Evolutionary conservation across 345 rosid genomes (phyloP), one percentile per base, ranked within the genome.

Genomic region (Gossypium raimondii): DNA sequence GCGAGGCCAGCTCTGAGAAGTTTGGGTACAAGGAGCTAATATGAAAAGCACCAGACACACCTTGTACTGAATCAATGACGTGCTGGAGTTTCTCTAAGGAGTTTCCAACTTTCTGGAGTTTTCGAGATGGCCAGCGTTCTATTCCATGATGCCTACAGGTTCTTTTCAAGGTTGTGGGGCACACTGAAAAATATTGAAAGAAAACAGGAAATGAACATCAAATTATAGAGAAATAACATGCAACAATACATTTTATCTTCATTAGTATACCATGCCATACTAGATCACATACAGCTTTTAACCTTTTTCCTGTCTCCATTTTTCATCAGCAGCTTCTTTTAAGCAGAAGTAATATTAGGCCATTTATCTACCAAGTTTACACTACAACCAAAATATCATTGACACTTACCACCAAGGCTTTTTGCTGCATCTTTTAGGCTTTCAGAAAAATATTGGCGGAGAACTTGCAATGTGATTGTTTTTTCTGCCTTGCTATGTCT

Each of bases 101-200:
- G 76, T 89, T 92, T 51, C 90, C 97, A 12, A 92, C 98, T 85
- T 92, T 94, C 88, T 87, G 89, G 84, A 94, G 87, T 81, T 90
- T 89, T 71, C 97, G 90, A 74, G 98, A 94, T 43, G 98, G 98
- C 98, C 98, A 94, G 51, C 95, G 85, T 14, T 80, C 80, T 83
- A 94, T 92, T 56, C 97, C 97, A 52, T 92, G 89, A 61, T 88
- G 97, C 80, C 98, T 83, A 80, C 98, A 94, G 76, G 91, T 92
- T 69, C 97, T 87, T 83, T 94, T 94, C 90, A 94, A 86, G 22
- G 98, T 94, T 16, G 98, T 94, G 34, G 98, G 98, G 81, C 98
- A 94, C 82, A 94, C 98, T 94, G 95, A 81, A 81, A 87, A 68
- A 2, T 51, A 51, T 64, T 14, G 25, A 74, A 75, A 67, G 60